Evolutionary conservation across 352 stramenopile genomes (phyloP), one percentile per base, ranked within the genome.

Genomic region (Globisporangium spiculum): DNA sequence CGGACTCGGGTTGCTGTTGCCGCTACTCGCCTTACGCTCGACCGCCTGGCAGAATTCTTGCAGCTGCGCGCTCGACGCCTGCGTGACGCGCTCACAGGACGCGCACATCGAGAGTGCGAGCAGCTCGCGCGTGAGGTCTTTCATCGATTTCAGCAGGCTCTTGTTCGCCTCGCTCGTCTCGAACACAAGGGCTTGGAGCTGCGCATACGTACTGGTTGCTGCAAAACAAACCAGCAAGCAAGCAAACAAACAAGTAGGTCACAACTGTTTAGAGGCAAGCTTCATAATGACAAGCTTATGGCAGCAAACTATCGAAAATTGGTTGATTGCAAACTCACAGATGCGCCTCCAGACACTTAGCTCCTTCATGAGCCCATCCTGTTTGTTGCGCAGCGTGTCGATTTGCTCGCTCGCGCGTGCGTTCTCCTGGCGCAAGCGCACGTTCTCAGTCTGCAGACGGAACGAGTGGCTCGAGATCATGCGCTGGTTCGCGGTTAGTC

Each of bases 381-480:
- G 73, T 22, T 75, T 70, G n/a, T 30, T 12, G 54, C 72, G 69
- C 55, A 73, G 66, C 36, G 70, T 53, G 5, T 74, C 67, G 56
- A 74, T 55, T 18, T 73, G 66, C 4, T 27, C 59, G 10, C 30
- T 57, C 16, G 60, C 64, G 26, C 75, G 74, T 24, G 73, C 59
- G 50, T 73, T 72, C 12, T 77, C 65, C 69, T 82, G 73, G 32
- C 63, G 69, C 14, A 68, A 52, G 20, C 69, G 70, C 44, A 62
- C 55, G 36, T 75, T 70, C 41, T 75, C 64, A 41, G 68, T 71
- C 44, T 81, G 65, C 41, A 81, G 54, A 20, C 67, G 72, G 24
- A 80, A 78, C 12, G 77, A 83, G 46, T 71, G 71, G n/a, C 46
- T 81, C 24, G 71, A 74, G 14, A 73, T 73, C 65, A 75, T 69